Base-by-base conservation (phyloP, 768 basidiomycete species). In the Lactarius deliciosus region DNA sequence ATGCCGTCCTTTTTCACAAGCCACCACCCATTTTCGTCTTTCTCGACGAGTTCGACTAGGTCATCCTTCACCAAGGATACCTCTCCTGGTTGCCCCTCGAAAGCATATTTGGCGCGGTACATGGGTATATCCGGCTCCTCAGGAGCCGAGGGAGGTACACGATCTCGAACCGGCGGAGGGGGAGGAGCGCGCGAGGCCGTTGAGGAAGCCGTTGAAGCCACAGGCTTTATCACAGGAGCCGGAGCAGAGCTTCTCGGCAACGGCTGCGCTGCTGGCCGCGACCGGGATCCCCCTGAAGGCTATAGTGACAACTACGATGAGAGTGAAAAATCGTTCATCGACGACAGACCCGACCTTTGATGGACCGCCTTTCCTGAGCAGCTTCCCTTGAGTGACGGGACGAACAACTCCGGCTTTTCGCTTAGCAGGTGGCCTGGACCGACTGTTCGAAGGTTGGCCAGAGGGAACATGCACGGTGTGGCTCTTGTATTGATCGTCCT, bases 1-100 rank as follows among this genome's bases (percentile, higher is more conserved):
- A 79, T 77, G 2, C 84, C 84, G 61, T 82, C 83, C 77, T 90
- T 94, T 82, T 89, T 92, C 64, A 98, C 90, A 38, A 97, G 82
- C 96, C 97, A 98, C 97, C 97, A 99, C 3, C 96, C 97, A 72
- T 96, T 96, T 66, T 95, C 87, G 74, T 90, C 88, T 75, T 97
- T 94, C 79, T 96, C 89, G 38, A 95, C 81, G 22, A 98, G 80
- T 78, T 98, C 96, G 1, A 98, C 92, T 3, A 91, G 65, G 67
- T 98, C 97, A 72, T 95, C 97, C 76, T 98, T 98, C 70, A 83
- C 84, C 60, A 99, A 77, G 7, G 86, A 80, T 83, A 98, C 89
- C 77, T 99, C 97, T 15, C 96, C 96, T 40, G 89, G 88, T 76
- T 98, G 92, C 2, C 95, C 96, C 43, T 88, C 82, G 74, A 99